A percentile compares a stretch with the other conserved stretches of the same genome.
phyloP scores from a whole-genome alignment of 2,329 filamentous ascomycete genomes.

The Saccharata proteae region DNA sequence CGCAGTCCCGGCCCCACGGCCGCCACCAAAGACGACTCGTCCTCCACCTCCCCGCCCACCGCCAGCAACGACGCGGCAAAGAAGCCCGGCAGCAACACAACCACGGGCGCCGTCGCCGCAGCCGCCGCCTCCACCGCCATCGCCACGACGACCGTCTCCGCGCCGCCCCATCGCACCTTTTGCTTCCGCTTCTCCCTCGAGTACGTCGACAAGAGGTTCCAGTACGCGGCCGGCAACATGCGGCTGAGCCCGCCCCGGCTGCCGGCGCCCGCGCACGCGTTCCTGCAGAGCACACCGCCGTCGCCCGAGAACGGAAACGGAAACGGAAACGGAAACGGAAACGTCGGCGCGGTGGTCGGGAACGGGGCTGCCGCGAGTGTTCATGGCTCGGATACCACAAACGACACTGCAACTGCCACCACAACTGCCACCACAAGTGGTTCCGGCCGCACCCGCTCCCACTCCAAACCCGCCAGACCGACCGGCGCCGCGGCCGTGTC shows the following conservation, averaged over 20 bases:
- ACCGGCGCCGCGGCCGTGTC: slow-evolving; percentile 23
- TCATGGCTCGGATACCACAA: slow-evolving; percentile 6
- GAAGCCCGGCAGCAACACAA: slow-evolving; percentile 1
- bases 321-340: not conserved
- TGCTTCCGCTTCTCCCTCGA: slow-evolving; percentile 66
- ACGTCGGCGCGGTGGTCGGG: not conserved
- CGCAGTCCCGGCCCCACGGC: slow-evolving; percentile 18
- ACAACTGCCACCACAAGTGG: too few species aligned
- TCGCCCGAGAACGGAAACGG: too few species aligned
- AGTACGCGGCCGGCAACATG: slow-evolving; percentile 48
- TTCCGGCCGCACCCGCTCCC: slow-evolving; percentile 15
- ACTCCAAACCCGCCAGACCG: too few species aligned
- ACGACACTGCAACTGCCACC: not conserved
- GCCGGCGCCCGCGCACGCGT: slow-evolving; percentile 56
- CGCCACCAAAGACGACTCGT: slow-evolving; percentile 11
- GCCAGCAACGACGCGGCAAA: slow-evolving; percentile 5
- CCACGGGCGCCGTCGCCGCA: slow-evolving; percentile 7
- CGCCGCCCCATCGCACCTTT: slow-evolving; percentile 45
- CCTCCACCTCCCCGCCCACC: slow-evolving; percentile 11
- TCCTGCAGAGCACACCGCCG: slow-evolving; percentile 37
- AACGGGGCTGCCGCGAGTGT: not conserved
- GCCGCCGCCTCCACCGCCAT: too few species aligned
- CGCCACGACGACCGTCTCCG: slow-evolving; percentile 27
- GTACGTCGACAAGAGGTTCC: slow-evolving; percentile 46
- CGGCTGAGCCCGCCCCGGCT: slow-evolving; percentile 56